Percentiles rank a stretch among this genome's conserved stretches.
Conservation (phyloP, 2,329 filamentous ascomycete genomes). For the Phyllosticta capitalensis region DNA sequence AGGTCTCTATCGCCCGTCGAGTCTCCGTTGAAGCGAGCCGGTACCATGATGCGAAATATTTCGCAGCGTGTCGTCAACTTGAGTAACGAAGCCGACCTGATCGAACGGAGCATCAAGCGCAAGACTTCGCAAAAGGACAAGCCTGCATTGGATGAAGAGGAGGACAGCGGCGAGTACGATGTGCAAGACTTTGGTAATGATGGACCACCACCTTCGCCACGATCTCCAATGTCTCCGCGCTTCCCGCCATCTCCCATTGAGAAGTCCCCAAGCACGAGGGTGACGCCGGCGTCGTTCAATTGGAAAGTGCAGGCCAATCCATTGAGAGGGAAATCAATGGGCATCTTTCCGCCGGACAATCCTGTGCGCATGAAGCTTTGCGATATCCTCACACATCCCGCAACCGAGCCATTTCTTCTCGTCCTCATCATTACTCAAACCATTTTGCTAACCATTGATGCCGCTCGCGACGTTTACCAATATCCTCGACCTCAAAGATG, state of each 20-base stretch:
- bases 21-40: conserved; percentile 40
- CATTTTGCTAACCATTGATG: conserved; percentile 77
- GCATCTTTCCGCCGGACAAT: conserved; percentile 74
- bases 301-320: conserved; percentile 53
- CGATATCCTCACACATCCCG: conserved; percentile 74
- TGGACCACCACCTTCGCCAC: conserved; percentile 30
- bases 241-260: conserved; percentile 25
- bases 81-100: conserved; percentile 79
- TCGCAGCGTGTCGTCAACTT: conserved; percentile 97
- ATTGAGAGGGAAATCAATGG: conserved; percentile 74
- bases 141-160: conserved; percentile 12
- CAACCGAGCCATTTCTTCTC: conserved; percentile 78
- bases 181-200: conserved; percentile 3
- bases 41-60: conserved; percentile 56
- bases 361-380: conserved; percentile 65
- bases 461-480: conserved; percentile 60
- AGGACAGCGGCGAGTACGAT: conserved; percentile 29
- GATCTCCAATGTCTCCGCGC: conserved; percentile 11
- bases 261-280: conserved; percentile 27
- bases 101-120: conserved; percentile 61
- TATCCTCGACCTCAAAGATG: conserved; percentile 52
- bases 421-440: conserved; percentile 82
- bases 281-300: conserved; percentile 19
- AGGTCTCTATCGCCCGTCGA: conserved; percentile 38
- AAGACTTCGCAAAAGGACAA: conserved; percentile 49